Base-by-base conservation (phyloP, 257 asterid species). In the Nicotiana attenuata region DNA sequence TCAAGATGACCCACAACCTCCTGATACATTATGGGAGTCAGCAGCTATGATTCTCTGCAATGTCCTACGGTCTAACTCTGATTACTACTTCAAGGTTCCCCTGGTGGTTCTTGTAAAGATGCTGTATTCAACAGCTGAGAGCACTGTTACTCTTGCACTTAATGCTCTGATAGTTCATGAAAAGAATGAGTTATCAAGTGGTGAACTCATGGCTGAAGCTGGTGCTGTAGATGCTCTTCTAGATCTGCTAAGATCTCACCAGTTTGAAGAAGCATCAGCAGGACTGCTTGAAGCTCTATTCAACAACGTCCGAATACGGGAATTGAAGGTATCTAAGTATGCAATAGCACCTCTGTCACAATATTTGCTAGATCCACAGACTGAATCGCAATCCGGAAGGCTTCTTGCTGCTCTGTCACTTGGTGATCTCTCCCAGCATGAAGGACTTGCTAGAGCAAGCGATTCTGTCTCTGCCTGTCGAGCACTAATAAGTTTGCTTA, bases 291-390 rank as follows among this genome's bases (percentile, higher is more conserved):
- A 92, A 85, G 94, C 92, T 65, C 85, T 94, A 76, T 90, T 94
- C 82, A 91, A 90, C 71, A 91, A 90, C 60, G 84, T 77, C 55
- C 88, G 86, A 65, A 84, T 94, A 82, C 90, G 95, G 55, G 98
- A 91, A 87, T 89, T 89, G 92, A 94, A 92, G 88, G 93, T 89
- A 80, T 87, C 94, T 31, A 92, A 92, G 66, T 88, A 92, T 60
- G 97, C 98, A 65, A 90, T 94, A 45, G 94, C 98, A 52, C 97
- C 98, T 65, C 91, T 94, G 20, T 91, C 98, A 68, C 98, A 94
- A 59, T 92, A 94, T 84, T 84, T 94, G 88, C 88, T 92, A 26
- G 98, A 94, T 89, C 95, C 98, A 61, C 96, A 91, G 87, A 94
- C 98, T 83, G 86, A 41, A 84, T 91, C 94, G 52, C 90, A 90